These are phyloP conservation scores for Lycium ferocissimum DNA, from an alignment of 257 asterid genomes.

Conservation along the genomic window DNA sequence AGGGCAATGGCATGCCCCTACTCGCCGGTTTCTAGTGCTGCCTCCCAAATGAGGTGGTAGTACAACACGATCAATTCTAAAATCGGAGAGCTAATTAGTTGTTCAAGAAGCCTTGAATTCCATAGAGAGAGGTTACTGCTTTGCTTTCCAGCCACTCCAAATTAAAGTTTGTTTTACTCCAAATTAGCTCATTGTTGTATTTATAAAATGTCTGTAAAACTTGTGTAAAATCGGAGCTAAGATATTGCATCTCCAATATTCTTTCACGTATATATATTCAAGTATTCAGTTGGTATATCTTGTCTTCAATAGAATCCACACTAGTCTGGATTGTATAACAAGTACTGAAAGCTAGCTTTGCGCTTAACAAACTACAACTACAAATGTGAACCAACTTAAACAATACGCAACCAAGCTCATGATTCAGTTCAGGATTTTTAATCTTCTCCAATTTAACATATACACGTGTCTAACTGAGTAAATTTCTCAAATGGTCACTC, in stretches of 20 bases:
- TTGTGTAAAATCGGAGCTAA: not conserved
- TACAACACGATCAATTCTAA: not conserved
- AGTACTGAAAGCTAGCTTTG: too few species aligned
- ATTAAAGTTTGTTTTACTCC: not conserved
- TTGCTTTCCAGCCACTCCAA: too few species aligned
- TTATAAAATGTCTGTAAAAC: not conserved
- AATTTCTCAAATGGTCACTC: too few species aligned
- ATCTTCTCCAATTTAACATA: too few species aligned
- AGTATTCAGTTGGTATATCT: too few species aligned
- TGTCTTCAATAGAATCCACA: too few species aligned
- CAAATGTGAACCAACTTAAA: too few species aligned
- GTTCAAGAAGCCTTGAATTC: slow-evolving; percentile 66
- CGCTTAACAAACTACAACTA: too few species aligned
- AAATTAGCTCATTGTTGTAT: not conserved
- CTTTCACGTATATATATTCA: not conserved
- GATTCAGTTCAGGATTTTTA: too few species aligned
- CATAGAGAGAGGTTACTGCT: not conserved
- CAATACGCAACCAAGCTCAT: too few species aligned
- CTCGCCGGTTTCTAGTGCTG: slow-evolving; percentile 50
- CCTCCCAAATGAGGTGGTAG: slow-evolving; percentile 73
- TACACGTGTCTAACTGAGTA: too few species aligned
- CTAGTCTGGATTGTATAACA: too few species aligned
- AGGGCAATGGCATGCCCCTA: slow-evolving; percentile 47
- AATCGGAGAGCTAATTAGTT: not conserved
- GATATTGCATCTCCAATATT: not conserved